Evolutionary conservation across 352 stramenopile species (phyloP).

Genomic region (Phytopythium helicoides): DNA sequence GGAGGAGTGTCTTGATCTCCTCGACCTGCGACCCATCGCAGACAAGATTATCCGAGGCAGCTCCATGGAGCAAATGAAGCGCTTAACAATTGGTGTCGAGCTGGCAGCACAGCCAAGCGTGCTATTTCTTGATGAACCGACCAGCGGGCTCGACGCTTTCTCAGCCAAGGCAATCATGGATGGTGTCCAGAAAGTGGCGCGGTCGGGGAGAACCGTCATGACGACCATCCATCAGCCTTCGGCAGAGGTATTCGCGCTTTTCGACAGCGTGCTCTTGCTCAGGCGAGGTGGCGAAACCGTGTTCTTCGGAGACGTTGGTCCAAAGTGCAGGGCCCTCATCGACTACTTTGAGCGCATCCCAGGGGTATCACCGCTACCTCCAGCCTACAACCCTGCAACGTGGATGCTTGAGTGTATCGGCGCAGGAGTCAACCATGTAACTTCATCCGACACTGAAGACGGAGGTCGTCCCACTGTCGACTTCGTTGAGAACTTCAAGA

Average conservation of each 20-base stretch:
- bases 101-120: slow-evolving; percentile 43
- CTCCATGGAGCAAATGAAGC: slow-evolving; percentile 55
- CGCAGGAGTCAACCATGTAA: slow-evolving; percentile 25
- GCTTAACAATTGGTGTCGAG: slow-evolving; percentile 46
- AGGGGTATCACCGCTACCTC: slow-evolving; percentile 25
- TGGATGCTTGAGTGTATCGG: slow-evolving; percentile 84
- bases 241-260: slow-evolving; percentile 64
- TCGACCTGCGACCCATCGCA: slow-evolving; percentile 60
- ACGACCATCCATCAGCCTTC: slow-evolving; percentile 40
- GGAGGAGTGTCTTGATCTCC: slow-evolving; percentile 82
- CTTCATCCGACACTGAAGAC: neutral
- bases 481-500: slow-evolving; percentile 39
- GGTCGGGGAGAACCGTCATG: slow-evolving; percentile 76
- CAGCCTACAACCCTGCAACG: slow-evolving; percentile 54
- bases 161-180: slow-evolving; percentile 66
- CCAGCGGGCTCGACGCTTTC: slow-evolving; percentile 66
- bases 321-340: slow-evolving; percentile 26
- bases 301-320: slow-evolving; percentile 54
- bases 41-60: slow-evolving; percentile 34
- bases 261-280: slow-evolving; percentile 85
- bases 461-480: slow-evolving; percentile 8
- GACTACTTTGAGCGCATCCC: slow-evolving; percentile 52
- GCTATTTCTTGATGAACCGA: slow-evolving; percentile 58
- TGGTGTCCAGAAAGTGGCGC: slow-evolving; percentile 55
- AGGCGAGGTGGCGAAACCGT: slow-evolving; percentile 44